These are phyloP conservation scores for Penicillium flavigenum DNA, from an alignment of 495 filamentous ascomycete species.

Conservation along the genomic window DNA sequence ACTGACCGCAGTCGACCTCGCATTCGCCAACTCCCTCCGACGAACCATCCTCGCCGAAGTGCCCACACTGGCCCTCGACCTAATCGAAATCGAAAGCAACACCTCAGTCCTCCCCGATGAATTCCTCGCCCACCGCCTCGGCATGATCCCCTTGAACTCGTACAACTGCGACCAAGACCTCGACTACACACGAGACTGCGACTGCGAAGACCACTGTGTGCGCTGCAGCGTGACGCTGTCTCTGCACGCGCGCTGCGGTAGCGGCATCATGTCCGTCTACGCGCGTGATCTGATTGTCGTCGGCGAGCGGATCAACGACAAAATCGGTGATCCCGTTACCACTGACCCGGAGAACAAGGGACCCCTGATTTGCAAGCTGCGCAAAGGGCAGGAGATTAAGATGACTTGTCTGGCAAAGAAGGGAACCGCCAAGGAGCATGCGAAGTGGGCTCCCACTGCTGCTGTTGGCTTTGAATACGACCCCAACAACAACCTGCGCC, in stretches of 20 bases:
- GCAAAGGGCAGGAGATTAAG: slow-evolving; percentile 82
- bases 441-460: slow-evolving; percentile 90
- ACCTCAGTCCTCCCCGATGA: slow-evolving; percentile 94
- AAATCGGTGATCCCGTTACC: slow-evolving; percentile 83
- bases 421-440: slow-evolving; percentile 97
- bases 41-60: slow-evolving; percentile 92
- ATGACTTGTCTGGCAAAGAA: slow-evolving; percentile 95
- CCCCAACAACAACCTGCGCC: slow-evolving; percentile 87
- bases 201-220: slow-evolving; percentile 91
- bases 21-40: slow-evolving; percentile 92
- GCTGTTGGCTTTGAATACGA: slow-evolving; percentile 98
- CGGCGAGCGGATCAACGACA: slow-evolving; percentile 61
- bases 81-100: slow-evolving; percentile 90
- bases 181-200: slow-evolving; percentile 90
- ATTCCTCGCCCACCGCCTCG: slow-evolving; percentile 89
- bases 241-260: slow-evolving; percentile 77
- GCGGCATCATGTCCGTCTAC: slow-evolving; percentile 86
- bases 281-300: slow-evolving; percentile 77
- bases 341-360: slow-evolving; percentile 76
- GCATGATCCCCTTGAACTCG: slow-evolving; percentile 83
- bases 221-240: slow-evolving; percentile 80
- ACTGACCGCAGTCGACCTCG: slow-evolving; percentile 73
- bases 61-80: slow-evolving; percentile 90
- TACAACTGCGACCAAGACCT: slow-evolving; percentile 79
- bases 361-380: slow-evolving; percentile 80